Conservation (phyloP, 179 eudicot species). For the Camellia oleifera region DNA sequence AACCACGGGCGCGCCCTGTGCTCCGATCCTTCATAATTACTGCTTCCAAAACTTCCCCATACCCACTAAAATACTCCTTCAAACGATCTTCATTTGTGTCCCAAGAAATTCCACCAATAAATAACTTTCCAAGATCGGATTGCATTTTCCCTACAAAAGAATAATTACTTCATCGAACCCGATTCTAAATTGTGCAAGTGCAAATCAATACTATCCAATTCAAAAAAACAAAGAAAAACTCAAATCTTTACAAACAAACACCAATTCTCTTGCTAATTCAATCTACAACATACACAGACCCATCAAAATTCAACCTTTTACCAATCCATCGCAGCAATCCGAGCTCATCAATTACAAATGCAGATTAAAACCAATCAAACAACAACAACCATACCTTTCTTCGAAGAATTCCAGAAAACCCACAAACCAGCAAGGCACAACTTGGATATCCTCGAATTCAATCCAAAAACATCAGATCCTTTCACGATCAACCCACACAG, state of each 20-base stretch:
- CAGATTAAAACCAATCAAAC: slow-evolving; percentile 18
- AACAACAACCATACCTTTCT: slow-evolving; percentile 31
- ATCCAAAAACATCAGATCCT: slow-evolving; percentile 48
- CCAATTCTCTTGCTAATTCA: background rate
- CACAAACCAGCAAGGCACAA: slow-evolving; percentile 27
- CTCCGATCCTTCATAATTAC: slow-evolving; percentile 78
- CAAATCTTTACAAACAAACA: background rate
- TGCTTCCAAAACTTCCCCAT: slow-evolving; percentile 76
- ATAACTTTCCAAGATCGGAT: slow-evolving; percentile 72
- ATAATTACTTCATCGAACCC: slow-evolving; percentile 7
- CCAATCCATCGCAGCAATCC: background rate
- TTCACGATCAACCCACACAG: slow-evolving; percentile 33
- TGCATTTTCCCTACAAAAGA: slow-evolving; percentile 55
- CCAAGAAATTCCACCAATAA: slow-evolving; percentile 87
- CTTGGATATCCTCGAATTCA: slow-evolving; percentile 37
- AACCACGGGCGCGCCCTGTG: slow-evolving; percentile 83
- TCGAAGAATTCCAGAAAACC: slow-evolving; percentile 28
- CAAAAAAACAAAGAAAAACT: slow-evolving; percentile 1
- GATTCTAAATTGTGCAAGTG: background rate
- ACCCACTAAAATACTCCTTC: slow-evolving; percentile 58
- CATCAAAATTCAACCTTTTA: slow-evolving; percentile 10
- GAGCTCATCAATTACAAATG: slow-evolving; percentile 19
- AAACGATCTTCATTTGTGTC: slow-evolving; percentile 80
- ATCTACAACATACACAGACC: background rate
- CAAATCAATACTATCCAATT: background rate